Evolutionary conservation across 306 rosid genomes (phyloP), one percentile per base, ranked within the genome.

Genomic region (Amphicarpaea edgeworthii): DNA sequence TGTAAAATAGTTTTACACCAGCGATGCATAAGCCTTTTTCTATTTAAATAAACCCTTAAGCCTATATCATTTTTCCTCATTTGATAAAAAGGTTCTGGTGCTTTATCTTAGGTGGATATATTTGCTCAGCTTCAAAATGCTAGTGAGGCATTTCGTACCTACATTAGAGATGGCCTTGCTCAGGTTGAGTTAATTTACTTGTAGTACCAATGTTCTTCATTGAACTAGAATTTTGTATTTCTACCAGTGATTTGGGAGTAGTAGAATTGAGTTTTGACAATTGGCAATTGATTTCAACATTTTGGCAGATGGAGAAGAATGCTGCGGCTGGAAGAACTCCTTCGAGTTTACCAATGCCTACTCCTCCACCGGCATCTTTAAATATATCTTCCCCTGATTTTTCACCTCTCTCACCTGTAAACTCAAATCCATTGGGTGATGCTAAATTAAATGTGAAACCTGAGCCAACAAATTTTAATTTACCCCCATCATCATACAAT

Each of bases 271-370:
- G 70, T 63, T 61, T 51, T 75, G 38, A 67, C 54, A 17, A 47
- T 59, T 51, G 69, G 6, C 20, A 14, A 14, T 28, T 59, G 42
- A 47, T 78, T 84, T 77, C 17, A 49, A 49, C 70, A 41, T 73
- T 73, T 70, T 72, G 86, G 62, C 87, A 96, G 99, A 91, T 96
- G 98, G 99, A 91, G 85, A 96, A 91, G 88, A 96, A 89, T 86
- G 97, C 99, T 26, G 94, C 98, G 14, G 97, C 99, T 37, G 99
- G 99, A 78, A 90, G 96, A 90, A 92, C 99, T 5, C 99, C 98
- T 41, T 86, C 99, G 1, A 93, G 93, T 78, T 51, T 96, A 79
- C 99, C 99, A 15, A 66, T 96, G 91, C 79, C 98, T 5, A 96
- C 99, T 59, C 99, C 99, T 70, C 99, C 99, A 53, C 97, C 99